Base-by-base conservation (phyloP, 1,139 yeast species). In the Pichia sp. region DNA sequence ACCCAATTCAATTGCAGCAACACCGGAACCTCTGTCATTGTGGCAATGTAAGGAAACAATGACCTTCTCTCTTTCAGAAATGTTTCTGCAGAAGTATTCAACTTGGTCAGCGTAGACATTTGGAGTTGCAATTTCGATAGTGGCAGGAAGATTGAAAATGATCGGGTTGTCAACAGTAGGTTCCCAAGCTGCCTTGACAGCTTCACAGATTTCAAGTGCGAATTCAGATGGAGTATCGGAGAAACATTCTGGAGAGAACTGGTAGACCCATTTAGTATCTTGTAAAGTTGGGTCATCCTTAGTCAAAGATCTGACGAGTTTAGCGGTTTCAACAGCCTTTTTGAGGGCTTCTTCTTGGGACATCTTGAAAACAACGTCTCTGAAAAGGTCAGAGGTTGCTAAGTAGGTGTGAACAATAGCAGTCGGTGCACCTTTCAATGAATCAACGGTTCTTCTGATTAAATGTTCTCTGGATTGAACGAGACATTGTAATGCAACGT, bases 11-110 rank as follows among this genome's bases (percentile, higher is more conserved):
- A 96, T 81, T 17, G 97, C 97, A 14, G 97, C 97, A 30, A 91
- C 97, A 41, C 94, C 96, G 62, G 96, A 87, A 24, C 97, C 97
- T 60, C 97, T 77, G 62, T 91, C 97, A 52, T 91, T 91, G 65
- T 91, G 98, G 34, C 94, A 85, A 60, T 91, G 98, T 33, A 91
- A 75, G 20, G 97, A 88, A 39, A 91, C 77, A 55, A 93, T 78
- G 29, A 88, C 77, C 51, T 77, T 84, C 49, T 86, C 94, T 53
- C 97, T 79, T 55, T 88, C 82, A 31, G 80, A 60, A 39, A 91
- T 82, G 51, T 81, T 72, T 19, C 78, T 77, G 45, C 81, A 66
- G 57, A 91, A 91, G 59, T 82, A 87, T 64, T 91, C 98, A 46
- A 91, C 78, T 66, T 88, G 97, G 63, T 91, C 97, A 36, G 97